phyloP scores from a whole-genome alignment of 352 stramenopile species.

The Globisporangium nagaii region DNA sequence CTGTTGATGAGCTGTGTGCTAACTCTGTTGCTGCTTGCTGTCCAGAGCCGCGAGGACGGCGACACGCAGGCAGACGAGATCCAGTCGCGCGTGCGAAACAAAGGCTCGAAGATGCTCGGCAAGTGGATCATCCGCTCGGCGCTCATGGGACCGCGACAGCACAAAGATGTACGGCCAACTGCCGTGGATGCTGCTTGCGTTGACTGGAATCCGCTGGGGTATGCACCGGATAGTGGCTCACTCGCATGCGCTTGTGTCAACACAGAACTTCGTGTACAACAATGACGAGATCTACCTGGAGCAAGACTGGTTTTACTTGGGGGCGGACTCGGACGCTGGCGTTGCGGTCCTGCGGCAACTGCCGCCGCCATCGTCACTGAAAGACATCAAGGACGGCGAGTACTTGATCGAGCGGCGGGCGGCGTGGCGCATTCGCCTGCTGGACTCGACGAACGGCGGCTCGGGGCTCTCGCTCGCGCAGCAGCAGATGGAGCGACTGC shows the following conservation, averaged over 20 bases:
- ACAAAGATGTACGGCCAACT: conserved; percentile 38
- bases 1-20: neutral
- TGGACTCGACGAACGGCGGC: conserved; percentile 67
- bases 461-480: conserved; percentile 61
- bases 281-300: conserved; percentile 78
- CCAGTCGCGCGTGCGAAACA: conserved; percentile 74
- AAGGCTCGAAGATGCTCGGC: conserved; percentile 63
- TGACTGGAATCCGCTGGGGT: neutral
- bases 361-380: conserved; percentile 21
- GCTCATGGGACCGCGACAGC: conserved; percentile 27
- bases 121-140: conserved; percentile 78
- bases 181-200: neutral
- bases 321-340: conserved; percentile 53
- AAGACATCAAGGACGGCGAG: conserved; percentile 42
- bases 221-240: neutral
- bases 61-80: conserved; percentile 77
- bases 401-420: conserved; percentile 67
- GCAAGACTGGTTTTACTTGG: conserved; percentile 83
- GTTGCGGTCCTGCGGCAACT: conserved; percentile 64
- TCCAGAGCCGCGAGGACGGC: conserved; percentile 60
- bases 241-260: neutral
- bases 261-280: conserved; percentile 77
- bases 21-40: neutral
- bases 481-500: conserved; percentile 74
- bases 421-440: conserved; percentile 56